Evolutionary conservation across 2,329 filamentous ascomycete genomes (phyloP), one percentile per base, ranked within the genome.

Genomic region (Epichloe typhina): DNA sequence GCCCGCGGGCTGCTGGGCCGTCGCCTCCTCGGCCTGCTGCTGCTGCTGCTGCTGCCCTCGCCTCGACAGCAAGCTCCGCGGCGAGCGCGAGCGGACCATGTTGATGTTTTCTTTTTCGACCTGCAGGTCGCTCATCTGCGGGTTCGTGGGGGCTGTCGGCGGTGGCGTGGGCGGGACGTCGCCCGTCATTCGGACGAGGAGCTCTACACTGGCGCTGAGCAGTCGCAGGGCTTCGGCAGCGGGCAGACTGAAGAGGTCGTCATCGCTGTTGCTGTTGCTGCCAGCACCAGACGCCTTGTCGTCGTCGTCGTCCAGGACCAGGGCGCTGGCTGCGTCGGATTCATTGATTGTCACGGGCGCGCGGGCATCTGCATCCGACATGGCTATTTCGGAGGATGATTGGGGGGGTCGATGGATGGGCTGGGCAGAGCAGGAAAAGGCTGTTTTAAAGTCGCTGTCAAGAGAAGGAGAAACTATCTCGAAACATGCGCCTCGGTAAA

Each of bases 161-260:
- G 85, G 84, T 50, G 84, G 86, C n/a, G 84, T 93, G 15, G 84
- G 85, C 21, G 86, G 87, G 12, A 93, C 74, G 61, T 95, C 87
- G 61, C 86, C 85, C 2, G 84, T 87, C 52, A 83, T 73, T 55
- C 77, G 76, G 31, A 88, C 83, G 48, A 93, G 74, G 4, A 80
- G 75, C 59, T 89, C 84, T 53, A 89, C 72, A 52, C 80, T 80
- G 39, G 80, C 75, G 57, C 83, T 83, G n/a, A 97, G 76, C 55
- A 95, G 72, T 61, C 84, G 86, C 61, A 97, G 76, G 5, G 90
- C 90, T 2, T 82, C 82, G 48, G 83, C 73, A 3, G 88, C 81
- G 1, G 81, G 71, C 53, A 96, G 75, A 48, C 78, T 78, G 68
- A 86, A 86, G 54, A 95, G 76, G 63, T 89, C 83, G 63, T 89